These are phyloP conservation scores for Orbilia oligospora DNA, from an alignment of 2,329 filamentous ascomycete species.

Conservation along the genomic window DNA sequence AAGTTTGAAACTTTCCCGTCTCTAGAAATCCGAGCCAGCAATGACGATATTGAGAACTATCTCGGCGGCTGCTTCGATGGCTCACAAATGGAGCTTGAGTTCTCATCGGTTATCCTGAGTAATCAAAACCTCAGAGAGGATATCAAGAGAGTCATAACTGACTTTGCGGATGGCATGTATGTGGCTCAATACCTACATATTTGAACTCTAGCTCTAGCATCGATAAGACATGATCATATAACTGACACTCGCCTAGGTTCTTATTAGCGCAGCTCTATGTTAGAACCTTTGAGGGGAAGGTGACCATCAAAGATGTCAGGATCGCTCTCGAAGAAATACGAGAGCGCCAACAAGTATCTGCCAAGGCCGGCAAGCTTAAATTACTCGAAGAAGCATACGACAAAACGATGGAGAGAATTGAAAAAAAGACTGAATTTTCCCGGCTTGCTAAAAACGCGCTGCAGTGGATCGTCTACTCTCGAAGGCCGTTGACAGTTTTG, in stretches of 20 bases:
- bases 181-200: not conserved
- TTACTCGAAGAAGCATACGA: conserved; percentile 1
- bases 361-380: not conserved
- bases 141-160: not conserved
- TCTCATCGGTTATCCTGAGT: no score
- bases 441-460: conserved; percentile 1
- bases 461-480: conserved; percentile 9
- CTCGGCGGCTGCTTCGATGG: not conserved
- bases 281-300: not conserved
- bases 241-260: not conserved
- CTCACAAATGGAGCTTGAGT: no score
- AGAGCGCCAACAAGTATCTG: no score
- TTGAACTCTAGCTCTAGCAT: no score
- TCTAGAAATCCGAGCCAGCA: not conserved
- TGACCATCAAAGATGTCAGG: not conserved
- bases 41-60: not conserved
- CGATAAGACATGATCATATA: no score
- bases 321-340: not conserved
- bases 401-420: conserved; percentile 4
- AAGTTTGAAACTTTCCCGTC: not conserved
- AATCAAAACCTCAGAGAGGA: not conserved
- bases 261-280: conserved; percentile 9
- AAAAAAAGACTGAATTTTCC: not conserved
- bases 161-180: conserved; percentile 12
- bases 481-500: not conserved